Evolutionary conservation across 352 stramenopile genomes (phyloP).

Genomic region (Bremia lactucae): DNA sequence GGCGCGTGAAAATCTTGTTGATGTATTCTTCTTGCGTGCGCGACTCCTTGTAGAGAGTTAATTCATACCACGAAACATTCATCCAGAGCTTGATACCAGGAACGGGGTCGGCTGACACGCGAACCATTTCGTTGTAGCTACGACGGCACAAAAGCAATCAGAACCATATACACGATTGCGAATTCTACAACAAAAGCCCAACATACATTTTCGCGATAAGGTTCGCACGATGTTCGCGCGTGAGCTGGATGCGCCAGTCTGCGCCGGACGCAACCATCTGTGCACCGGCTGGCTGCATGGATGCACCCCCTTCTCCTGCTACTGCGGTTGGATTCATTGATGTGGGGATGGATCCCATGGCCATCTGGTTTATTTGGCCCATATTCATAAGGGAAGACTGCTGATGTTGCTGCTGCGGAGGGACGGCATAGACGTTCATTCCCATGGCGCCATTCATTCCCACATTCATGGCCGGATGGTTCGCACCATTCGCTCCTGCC

Average conservation of each 20-base stretch:
- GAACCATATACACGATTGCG: constrained; percentile 1
- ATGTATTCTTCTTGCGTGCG: constrained; percentile 81
- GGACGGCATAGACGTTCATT: constrained; percentile 26
- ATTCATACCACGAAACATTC: constrained; percentile 80
- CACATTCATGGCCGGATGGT: constrained; percentile 37
- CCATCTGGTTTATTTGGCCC: constrained; percentile 20
- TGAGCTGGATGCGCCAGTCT: constrained; percentile 70
- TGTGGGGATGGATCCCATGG: constrained; percentile 43
- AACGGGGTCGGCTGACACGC: constrained; percentile 64
- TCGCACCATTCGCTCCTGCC: constrained; percentile 10
- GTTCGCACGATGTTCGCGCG: constrained; percentile 68
- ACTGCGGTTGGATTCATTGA: constrained; percentile 24
- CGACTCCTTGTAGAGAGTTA: constrained; percentile 77
- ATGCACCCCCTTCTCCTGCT: neutral
- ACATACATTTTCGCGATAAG: constrained; percentile 81
- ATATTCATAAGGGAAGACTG: constrained; percentile 66
- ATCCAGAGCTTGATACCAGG: constrained; percentile 81
- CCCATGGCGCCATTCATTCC: constrained; percentile 35
- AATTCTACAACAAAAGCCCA: too few species aligned
- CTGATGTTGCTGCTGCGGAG: constrained; percentile 19
- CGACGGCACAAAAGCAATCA: constrained; percentile 8
- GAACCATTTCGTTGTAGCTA: constrained; percentile 79
- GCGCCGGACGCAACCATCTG: neutral
- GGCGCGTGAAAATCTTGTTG: constrained; percentile 78
- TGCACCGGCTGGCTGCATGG: constrained; percentile 5